Conservation (phyloP, 352 stramenopile species). For the Phytophthora europaea region DNA sequence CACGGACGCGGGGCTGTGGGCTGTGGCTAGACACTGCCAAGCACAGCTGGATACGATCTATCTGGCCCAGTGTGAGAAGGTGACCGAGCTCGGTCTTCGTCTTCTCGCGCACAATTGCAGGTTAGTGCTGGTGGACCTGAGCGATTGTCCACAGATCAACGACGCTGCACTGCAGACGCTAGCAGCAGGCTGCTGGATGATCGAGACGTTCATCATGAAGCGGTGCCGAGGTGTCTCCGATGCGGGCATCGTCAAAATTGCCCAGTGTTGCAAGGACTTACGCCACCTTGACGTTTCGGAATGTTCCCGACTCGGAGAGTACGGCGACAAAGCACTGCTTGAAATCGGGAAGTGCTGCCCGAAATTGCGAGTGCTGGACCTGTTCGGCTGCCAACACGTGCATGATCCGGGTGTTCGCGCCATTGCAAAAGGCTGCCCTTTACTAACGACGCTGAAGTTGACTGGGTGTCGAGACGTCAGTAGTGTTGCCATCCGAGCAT, state of each 20-base stretch:
- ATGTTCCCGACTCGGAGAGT: constrained; percentile 91
- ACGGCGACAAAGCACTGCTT: constrained; percentile 92
- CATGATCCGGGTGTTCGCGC: constrained; percentile 83
- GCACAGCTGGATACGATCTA: constrained; percentile 76
- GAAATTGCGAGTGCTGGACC: constrained; percentile 79
- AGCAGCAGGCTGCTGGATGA: constrained; percentile 88
- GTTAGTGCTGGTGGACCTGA: constrained; percentile 86
- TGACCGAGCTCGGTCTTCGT: constrained; percentile 93
- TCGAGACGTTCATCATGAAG: constrained; percentile 86
- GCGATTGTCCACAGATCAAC: constrained; percentile 86
- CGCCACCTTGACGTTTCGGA: constrained; percentile 87
- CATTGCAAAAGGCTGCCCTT: constrained; percentile 83
- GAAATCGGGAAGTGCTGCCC: constrained; percentile 89
- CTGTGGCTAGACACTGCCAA: constrained; percentile 83
- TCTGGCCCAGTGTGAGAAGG: constrained; percentile 72
- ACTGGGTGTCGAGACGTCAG: constrained; percentile 89
- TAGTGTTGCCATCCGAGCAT: constrained; percentile 73
- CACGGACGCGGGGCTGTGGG: constrained; percentile 91
- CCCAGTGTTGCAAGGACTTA: constrained; percentile 86
- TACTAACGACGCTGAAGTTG: constrained; percentile 88
- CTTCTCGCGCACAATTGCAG: constrained; percentile 90
- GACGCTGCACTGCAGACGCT: constrained; percentile 88
- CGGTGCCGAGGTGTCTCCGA: constrained; percentile 86
- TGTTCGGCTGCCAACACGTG: constrained; percentile 92
- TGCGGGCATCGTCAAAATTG: constrained; percentile 88